phyloP scores from a whole-genome alignment of 2,329 filamentous ascomycete species.

The Nannizziopsis arthrosporioides region DNA sequence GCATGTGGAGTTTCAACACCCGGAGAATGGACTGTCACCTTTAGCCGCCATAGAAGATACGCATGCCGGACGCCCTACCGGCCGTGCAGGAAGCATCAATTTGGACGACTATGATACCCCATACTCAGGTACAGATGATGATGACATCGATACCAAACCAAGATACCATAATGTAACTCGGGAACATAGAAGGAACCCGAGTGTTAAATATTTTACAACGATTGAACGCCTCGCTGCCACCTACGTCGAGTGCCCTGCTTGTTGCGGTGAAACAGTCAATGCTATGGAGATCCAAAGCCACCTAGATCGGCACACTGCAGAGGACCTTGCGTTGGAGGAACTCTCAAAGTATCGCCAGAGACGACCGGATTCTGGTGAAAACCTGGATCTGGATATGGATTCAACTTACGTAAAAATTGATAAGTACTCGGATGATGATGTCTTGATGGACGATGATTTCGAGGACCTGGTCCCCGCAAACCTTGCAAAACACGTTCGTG shows the following conservation, averaged over 20 bases:
- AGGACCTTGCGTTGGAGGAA: constrained; percentile 36
- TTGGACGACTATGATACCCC: too few relatives aligned
- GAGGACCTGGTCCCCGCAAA: constrained; percentile 16
- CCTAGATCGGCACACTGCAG: constrained; percentile 47
- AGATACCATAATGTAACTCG: too few relatives aligned
- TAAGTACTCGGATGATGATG: too few relatives aligned
- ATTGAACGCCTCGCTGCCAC: constrained; percentile 16
- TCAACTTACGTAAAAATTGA: constrained; percentile 1
- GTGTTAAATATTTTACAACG: not conserved
- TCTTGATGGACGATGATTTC: constrained; percentile 7
- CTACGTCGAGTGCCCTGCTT: constrained; percentile 46
- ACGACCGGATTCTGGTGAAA: not conserved
- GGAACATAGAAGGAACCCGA: too few relatives aligned
- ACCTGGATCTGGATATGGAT: constrained; percentile 4
- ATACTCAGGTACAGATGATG: too few relatives aligned
- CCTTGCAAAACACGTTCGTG: constrained; percentile 18
- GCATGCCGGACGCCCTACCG: too few relatives aligned
- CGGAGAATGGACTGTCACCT: too few relatives aligned
- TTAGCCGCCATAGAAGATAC: too few relatives aligned
- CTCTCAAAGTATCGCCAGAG: not conserved
- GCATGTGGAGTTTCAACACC: too few relatives aligned
- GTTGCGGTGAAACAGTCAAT: constrained; percentile 49
- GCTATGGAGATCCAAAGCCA: constrained; percentile 46
- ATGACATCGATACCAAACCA: too few relatives aligned
- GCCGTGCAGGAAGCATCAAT: too few relatives aligned